These are phyloP conservation scores for Trichophyton simii DNA, from an alignment of 2,329 filamentous ascomycete species.

Conservation along the genomic window DNA sequence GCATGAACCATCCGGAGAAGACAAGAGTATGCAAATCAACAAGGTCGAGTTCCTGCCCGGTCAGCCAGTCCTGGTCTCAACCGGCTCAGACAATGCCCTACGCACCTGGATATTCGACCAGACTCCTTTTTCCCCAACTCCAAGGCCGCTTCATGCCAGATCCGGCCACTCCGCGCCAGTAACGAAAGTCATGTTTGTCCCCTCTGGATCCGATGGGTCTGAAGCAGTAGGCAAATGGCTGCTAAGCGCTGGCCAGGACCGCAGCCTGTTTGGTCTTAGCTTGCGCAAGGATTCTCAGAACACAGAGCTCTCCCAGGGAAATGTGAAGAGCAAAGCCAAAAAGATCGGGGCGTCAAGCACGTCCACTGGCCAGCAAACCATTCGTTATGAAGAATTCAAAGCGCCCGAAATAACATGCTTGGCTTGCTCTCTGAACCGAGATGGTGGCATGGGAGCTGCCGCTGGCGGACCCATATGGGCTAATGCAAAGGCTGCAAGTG, in stretches of 20 bases:
- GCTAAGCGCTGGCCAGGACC: slow-evolving; percentile 74
- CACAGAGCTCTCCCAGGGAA: slow-evolving; percentile 82
- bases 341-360: slow-evolving; percentile 37
- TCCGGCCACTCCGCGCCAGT: slow-evolving; percentile 83
- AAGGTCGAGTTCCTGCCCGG: slow-evolving; percentile 80
- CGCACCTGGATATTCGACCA: slow-evolving; percentile 97
- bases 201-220: slow-evolving; percentile 75
- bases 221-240: slow-evolving; percentile 89
- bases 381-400: slow-evolving; percentile 47
- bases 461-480: slow-evolving; percentile 75
- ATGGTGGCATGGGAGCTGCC: slow-evolving; percentile 81
- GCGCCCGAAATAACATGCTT: slow-evolving; percentile 86
- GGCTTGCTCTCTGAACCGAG: slow-evolving; percentile 81
- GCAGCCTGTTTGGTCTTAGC: slow-evolving; percentile 94
- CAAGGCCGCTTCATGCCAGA: slow-evolving; percentile 70
- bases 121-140: slow-evolving; percentile 74
- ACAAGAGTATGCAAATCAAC: slow-evolving; percentile 61
- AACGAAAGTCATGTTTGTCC: slow-evolving; percentile 70
- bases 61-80: slow-evolving; percentile 80
- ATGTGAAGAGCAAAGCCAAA: slow-evolving; percentile 75
- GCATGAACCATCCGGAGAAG: slow-evolving; percentile 50
- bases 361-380: slow-evolving; percentile 12
- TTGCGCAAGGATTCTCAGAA: slow-evolving; percentile 88
- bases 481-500: slow-evolving; percentile 54
- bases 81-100: slow-evolving; percentile 82